phyloP scores from a whole-genome alignment of 495 filamentous ascomycete genomes.

The Terfezia claveryi region DNA sequence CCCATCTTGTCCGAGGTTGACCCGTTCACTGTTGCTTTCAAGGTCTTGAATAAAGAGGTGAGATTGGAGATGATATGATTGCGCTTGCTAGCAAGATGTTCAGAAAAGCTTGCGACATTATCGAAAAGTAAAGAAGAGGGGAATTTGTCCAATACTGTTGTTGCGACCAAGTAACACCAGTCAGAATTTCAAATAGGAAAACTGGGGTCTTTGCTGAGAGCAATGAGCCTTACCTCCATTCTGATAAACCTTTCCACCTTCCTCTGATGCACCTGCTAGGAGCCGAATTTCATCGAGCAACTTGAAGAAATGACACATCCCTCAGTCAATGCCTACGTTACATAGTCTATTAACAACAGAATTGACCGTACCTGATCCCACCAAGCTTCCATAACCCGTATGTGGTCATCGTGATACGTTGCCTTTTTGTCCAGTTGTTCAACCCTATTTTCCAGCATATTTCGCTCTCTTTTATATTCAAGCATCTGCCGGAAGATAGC shows the following conservation, averaged over 20 bases:
- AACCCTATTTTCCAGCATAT: constrained; percentile 49
- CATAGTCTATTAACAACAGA: constrained; percentile 5
- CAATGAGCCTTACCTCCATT: constrained; percentile 30
- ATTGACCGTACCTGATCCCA: constrained; percentile 49
- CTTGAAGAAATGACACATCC: constrained; percentile 25
- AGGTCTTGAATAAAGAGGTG: constrained; percentile 26
- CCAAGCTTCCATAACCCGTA: constrained; percentile 77
- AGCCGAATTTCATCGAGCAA: constrained; percentile 69
- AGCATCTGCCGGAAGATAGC: constrained; percentile 94
- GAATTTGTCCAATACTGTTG: constrained; percentile 26
- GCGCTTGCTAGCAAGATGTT: constrained; percentile 44
- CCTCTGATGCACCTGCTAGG: constrained; percentile 33
- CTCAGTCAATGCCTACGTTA: constrained; percentile 2
- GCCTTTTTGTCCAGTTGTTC: constrained; percentile 54
- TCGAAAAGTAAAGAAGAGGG: constrained; percentile 40
- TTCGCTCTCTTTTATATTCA: constrained; percentile 82
- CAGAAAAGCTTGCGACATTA: constrained; percentile 48
- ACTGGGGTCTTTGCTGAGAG: constrained; percentile 4
- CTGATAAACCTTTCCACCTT: constrained; percentile 22
- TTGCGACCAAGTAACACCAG: constrained; percentile 4
- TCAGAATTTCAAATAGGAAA: constrained; percentile 22
- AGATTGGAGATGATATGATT: constrained; percentile 40
- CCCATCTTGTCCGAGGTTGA: constrained; percentile 32
- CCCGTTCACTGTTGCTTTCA: constrained; percentile 12
- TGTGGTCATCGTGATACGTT: constrained; percentile 68